Base-by-base conservation (phyloP, 495 filamentous ascomycete genomes). In the Aspergillus kassunensis region DNA sequence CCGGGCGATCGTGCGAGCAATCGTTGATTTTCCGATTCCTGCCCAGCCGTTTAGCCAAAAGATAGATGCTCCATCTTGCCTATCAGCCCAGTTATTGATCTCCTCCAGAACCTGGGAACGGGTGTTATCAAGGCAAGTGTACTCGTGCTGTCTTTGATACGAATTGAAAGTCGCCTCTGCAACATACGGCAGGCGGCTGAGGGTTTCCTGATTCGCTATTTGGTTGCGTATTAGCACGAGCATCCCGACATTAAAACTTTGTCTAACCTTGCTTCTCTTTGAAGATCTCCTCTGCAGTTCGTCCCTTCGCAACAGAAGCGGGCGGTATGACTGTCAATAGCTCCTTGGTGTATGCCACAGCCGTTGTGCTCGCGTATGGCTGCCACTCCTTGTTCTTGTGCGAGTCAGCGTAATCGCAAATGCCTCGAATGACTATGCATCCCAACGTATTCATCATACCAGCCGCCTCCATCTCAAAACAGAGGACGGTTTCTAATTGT, bases 301-400 rank as follows among this genome's bases (percentile, higher is more conserved):
- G n/a, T 37, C 5, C 35, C 35, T 37, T 11, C 10, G 15, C 35
- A 1, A 37, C 35, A 18, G 35, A 3, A 4, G 35, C 10, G 4
- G 35, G 35, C n/a, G 39, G 39, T 25, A 42, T 42, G 9, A 42
- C 39, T 19, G 21, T 13, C 39, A 42, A 42, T 25, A 55, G 16
- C 3, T 24, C 39, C 16, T 49, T 55, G 7, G 36, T 36, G 23
- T 46, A 71, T 18, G 63, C 63, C 9, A 68, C 68, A 20, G 65
- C 67, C 1, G 57, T 54, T 13, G 53, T 51, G 15, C 66, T 63
- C 3, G 42, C 42, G 11, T 45, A 45, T 30, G 20, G 20, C 27
- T 71, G 65, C 70, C 65, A 71, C 15, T 58, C 44, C 34, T 71
- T 63, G 27, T 55, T 63, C 49, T 71, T 73, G 37, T 73, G 65